Evolutionary conservation across 257 asterid genomes (phyloP), one percentile per base, ranked within the genome.

Genomic region (Orobanche coerulescens): DNA sequence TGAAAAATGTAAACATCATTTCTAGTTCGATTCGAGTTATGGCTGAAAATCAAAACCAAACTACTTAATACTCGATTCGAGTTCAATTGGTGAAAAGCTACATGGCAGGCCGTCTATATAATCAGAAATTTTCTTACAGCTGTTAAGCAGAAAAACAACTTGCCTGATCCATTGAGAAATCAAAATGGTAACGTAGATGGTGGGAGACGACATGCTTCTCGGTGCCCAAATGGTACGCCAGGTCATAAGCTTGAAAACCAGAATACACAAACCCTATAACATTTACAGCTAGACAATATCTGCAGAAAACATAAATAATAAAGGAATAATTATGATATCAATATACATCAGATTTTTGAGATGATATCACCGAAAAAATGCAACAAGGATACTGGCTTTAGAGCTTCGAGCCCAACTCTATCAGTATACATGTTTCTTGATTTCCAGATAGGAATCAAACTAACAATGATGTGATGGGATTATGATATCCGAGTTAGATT

Each of bases 151-250:
- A 2, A 25, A 23, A 47, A 18, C 51, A 59, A 18, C 90, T 79
- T 66, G 79, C 97, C 96, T 90, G 97, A 67, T 90, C 95, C 81
- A 87, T 77, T 18, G 82, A 69, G 68, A 90, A 87, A 62, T 77
- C 86, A 10, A 90, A 83, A 67, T 75, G 88, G 73, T 66, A 62
- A 10, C 85, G 89, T 11, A 79, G 71, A 48, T 69, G 70, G 73
- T 67, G 80, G 7, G 95, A 66, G 74, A 81, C 58, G 18, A 76
- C 62, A 19, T 81, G 87, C 64, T 81, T 87, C 71, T 72, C 85
- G 1, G 89, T 75, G 28, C 78, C 84, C 82, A 87, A 72, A 72
- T 69, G 51, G 63, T 76, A 83, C 4, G 88, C 81, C 24, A 83
- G 62, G 62, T 66, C 81, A 50, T 51, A 78, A 6, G 86, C 87